Evolutionary conservation across 2,329 filamentous ascomycete species (phyloP).

Genomic region (Beauveria bassiana): DNA sequence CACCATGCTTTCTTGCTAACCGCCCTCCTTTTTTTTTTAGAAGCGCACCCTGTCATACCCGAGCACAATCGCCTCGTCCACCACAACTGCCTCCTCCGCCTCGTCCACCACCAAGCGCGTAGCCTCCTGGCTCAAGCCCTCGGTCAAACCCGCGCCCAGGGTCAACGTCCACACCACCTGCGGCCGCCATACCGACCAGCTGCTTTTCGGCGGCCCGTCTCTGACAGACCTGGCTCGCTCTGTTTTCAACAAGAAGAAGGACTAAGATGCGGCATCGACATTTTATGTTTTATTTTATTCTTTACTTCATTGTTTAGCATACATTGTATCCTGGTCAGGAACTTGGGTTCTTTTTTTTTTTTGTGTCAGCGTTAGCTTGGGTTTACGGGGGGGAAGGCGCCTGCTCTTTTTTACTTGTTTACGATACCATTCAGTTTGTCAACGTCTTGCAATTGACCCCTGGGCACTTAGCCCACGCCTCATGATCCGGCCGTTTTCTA

Average conservation of each 20-base stretch:
- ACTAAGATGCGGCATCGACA: not conserved
- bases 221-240: conserved; percentile 35
- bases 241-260: conserved; percentile 27
- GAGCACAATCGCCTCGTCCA: conserved; percentile 24
- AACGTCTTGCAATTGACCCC: not conserved
- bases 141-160: conserved; percentile 30
- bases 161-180: conserved; percentile 48
- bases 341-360: not conserved
- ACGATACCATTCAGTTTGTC: conserved; percentile 2
- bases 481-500: not conserved
- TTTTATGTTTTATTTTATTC: not conserved
- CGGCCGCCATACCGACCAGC: conserved; percentile 47
- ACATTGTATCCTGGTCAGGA: not conserved
- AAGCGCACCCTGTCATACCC: conserved; percentile 12
- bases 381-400: not conserved
- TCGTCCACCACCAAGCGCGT: conserved; percentile 23
- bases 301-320: not conserved
- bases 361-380: not conserved
- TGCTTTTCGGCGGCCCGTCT: conserved; percentile 42
- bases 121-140: conserved; percentile 21
- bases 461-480: not conserved
- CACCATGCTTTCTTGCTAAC: not conserved
- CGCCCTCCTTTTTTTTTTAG: not conserved
- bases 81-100: conserved; percentile 18
- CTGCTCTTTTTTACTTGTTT: not conserved